A percentile compares a stretch with the other conserved stretches of the same genome.
Conservation (phyloP, 2,329 filamentous ascomycete species). For the Pyrenochaeta sp. region DNA sequence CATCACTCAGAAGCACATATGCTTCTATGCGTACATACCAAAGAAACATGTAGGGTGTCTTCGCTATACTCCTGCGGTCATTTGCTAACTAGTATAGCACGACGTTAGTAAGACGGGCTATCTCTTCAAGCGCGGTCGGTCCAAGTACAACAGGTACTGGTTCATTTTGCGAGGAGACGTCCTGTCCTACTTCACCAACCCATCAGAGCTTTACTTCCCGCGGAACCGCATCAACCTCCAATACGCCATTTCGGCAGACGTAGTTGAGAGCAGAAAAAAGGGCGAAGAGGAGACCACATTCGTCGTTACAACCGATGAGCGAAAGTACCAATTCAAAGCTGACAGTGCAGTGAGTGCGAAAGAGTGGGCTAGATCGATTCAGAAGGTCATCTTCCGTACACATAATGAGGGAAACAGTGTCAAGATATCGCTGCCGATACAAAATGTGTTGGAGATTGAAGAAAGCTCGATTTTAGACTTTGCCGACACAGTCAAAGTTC, state of each 20-base stretch:
- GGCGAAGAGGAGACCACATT: slow-evolving; percentile 79
- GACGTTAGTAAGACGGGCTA: slow-evolving; percentile 83
- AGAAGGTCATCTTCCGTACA: slow-evolving; percentile 93
- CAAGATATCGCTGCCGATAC: slow-evolving; percentile 90
- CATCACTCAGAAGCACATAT: slow-evolving; percentile 90
- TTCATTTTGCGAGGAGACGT: slow-evolving; percentile 92
- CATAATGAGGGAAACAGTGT: slow-evolving; percentile 97
- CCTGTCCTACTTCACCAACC: slow-evolving; percentile 85
- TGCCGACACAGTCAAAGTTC: slow-evolving; percentile 91
- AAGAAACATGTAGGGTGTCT: slow-evolving; percentile 76
- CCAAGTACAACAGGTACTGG: slow-evolving; percentile 93
- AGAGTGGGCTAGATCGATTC: slow-evolving; percentile 94
- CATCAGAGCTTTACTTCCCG: slow-evolving; percentile 89
- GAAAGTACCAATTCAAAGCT: slow-evolving; percentile 86
- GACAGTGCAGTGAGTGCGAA: slow-evolving; percentile 88
- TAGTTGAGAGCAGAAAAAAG: slow-evolving; percentile 74
- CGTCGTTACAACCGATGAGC: slow-evolving; percentile 80
- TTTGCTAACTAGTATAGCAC: slow-evolving; percentile 37
- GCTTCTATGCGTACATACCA: slow-evolving; percentile 96
- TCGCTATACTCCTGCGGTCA: neutral
- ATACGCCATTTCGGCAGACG: slow-evolving; percentile 86
- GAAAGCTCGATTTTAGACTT: slow-evolving; percentile 90
- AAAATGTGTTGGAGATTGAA: slow-evolving; percentile 91
- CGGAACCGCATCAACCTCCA: slow-evolving; percentile 90
- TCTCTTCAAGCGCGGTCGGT: slow-evolving; percentile 85